Base-by-base conservation (phyloP, 2,329 filamentous ascomycete species). In the Parastagonospora nodorum region DNA sequence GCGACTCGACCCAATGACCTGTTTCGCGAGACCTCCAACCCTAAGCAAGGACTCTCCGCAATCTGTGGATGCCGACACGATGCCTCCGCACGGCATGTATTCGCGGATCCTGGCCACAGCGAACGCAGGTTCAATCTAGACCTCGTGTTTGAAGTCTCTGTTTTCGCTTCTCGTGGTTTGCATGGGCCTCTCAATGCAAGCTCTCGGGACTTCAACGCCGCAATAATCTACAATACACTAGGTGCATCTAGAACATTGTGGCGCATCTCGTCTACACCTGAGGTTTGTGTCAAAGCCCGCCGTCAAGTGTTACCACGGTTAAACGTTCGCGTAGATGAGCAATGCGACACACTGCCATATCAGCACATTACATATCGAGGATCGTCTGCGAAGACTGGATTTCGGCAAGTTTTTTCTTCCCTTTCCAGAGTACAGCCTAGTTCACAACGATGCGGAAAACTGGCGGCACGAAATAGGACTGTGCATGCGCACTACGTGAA, bases 321-420 rank as follows among this genome's bases (percentile, higher is more conserved):
- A 46, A 46, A 46, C 29, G 14, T 40, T 46, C 36, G 44, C 44
- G 40, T 33, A 46, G 36, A 46, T 37, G 44, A 46, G 44, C 7
- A 40, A 15, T 19, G 19, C 8, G 30, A 9, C 33, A 42, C 12
- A 14, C 15, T 3, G 28, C 11, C 15, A 12, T 30, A 30, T 30
- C 33, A 32, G 41, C 30, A 24, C 10, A 5, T 24, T 5, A 5
- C 19, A 24, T 24, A 24, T 24, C 3, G 19, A 24, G 19, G 19
- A 24, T 24, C 3, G 19, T 24, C 19, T 24, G 19, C 3, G 19
- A 24, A 24, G 19, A 24, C 3, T 24, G 19, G 19, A 24, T 24
- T 24, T 24, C 19, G 5, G 19, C 19, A 24, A 24, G 19, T 5
- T 24, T 24, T 3, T 5, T 24, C 19, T 24, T 24, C 19, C 3